Base-by-base conservation (phyloP, 2,329 filamentous ascomycete species). In the Aspergillus sp. region DNA sequence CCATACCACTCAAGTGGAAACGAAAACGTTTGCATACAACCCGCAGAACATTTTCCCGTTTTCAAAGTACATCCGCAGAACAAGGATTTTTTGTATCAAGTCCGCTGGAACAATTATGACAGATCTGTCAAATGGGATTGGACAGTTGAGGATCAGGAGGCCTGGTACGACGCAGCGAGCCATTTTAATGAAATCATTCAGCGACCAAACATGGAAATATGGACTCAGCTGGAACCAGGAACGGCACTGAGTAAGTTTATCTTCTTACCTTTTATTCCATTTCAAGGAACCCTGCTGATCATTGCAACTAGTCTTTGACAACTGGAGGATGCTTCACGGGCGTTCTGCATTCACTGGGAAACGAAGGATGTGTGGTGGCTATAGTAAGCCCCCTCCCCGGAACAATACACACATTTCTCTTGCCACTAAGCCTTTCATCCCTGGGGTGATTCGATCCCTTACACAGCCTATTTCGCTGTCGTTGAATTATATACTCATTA, bases 31-130 rank as follows among this genome's bases (percentile, higher is more conserved):
- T 89, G 85, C 37, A 93, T 97, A 60, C 83, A 89, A 50, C 91
- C 93, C 0, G 84, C 87, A 57, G 79, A 77, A 43, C 76, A 82
- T 3, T 90, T 88, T 58, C 90, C 92, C 0, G 90, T 96, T 1
- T 77, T 98, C 8, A 86, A 87, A 56, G 76, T 86, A 44, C 79
- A 86, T 47, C 71, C 76, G 0, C 66, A 72, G 15, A 14, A 21
- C 1, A 76, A 74, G 2, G 68, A 70, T 0, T 67, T 73, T 39
- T 69, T 89, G 43, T 76, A 82, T 31, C 88, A 91, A 56, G 81
- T 98, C 6, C 84, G 93, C 54, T 99, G 95, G 95, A 99, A 99
- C 73, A 93, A 93, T 62, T 89, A 91, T 62, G 95, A 98, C 72
- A 82, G 95, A 41, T 90, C 90, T 1, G 82, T 87, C 2, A 81